Evolutionary conservation across 345 rosid genomes (phyloP).

Genomic region (Turritis glabra): DNA sequence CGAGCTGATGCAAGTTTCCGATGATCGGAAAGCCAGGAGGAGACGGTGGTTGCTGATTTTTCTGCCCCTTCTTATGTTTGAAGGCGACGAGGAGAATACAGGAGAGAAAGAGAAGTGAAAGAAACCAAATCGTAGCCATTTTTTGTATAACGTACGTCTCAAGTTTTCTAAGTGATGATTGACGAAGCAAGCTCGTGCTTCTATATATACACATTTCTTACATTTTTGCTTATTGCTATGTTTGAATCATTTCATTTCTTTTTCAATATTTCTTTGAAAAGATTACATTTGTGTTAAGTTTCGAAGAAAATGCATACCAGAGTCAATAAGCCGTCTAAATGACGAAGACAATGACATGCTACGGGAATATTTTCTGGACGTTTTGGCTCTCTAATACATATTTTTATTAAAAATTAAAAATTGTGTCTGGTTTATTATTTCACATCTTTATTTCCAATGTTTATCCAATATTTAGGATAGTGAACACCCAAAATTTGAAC

Average conservation of each 20-base stretch:
- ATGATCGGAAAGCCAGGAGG: constrained; percentile 48
- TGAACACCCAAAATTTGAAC: too few species aligned
- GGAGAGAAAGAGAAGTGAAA: not conserved
- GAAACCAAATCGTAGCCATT: constrained; percentile 16
- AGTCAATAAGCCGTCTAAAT: not conserved
- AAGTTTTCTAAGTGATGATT: not conserved
- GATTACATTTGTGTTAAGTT: not conserved
- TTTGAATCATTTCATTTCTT: not conserved
- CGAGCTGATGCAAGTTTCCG: constrained; percentile 47
- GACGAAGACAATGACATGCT: not conserved
- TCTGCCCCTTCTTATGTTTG: not conserved
- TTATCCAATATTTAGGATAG: too few species aligned
- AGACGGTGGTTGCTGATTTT: constrained; percentile 16
- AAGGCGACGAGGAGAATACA: not conserved
- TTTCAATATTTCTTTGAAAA: not conserved
- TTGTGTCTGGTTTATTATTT: too few species aligned
- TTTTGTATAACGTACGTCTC: not conserved
- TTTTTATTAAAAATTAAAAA: too few species aligned
- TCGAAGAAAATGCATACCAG: not conserved
- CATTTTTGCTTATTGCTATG: not conserved
- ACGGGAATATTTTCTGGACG: not conserved
- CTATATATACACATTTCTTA: not conserved
- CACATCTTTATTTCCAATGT: too few species aligned
- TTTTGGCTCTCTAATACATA: too few species aligned
- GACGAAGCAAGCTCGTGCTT: not conserved